Base-by-base conservation (phyloP, 2,329 filamentous ascomycete genomes). In the Botryosphaeria dothidea region DNA sequence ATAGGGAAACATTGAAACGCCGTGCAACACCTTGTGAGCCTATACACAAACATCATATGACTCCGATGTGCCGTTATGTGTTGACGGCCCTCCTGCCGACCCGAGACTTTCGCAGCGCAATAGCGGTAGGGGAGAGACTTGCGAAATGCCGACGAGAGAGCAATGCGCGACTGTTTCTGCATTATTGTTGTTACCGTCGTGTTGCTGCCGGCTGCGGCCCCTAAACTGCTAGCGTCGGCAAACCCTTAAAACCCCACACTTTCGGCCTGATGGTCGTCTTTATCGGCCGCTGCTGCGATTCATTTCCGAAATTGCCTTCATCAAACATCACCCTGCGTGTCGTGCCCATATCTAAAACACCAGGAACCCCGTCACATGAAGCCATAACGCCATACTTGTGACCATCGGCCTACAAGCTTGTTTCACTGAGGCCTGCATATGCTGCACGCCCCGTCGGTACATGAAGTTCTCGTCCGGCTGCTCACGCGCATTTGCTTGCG, bases 271-370 rank as follows among this genome's bases (percentile, higher is more conserved):
- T n/a, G 52, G 31, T 29, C 56, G 29, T 13, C 17, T n/a, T 6
- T 29, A 7, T n/a, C 17, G 23, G 19, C 54, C n/a, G 38, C 56
- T 8, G 46, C 38, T 34, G 41, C 27, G 27, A 45, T 38, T 60
- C 56, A 60, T 60, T 60, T 60, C 56, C 56, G 56, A 60, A 45
- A 60, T 60, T 60, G 41, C 56, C 19, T 25, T 46, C 25, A 60
- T 60, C 56, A 60, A 60, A 60, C 56, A 46, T 19, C 56, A 5
- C 56, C 56, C 27, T 45, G 56, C 56, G 19, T 46, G 56, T 57
- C 54, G 36, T 21, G 54, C 36, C 15, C 54, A 29, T 57, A 60
- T 46, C 41, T 34, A 60, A 60, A 60, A 60, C 56, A 60, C 56
- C 29, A 31, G 38, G 27, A 21, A 60, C 56, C 41, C 56, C 56